Base-by-base conservation (phyloP, 495 filamentous ascomycete species). In the Neurospora sp. region DNA sequence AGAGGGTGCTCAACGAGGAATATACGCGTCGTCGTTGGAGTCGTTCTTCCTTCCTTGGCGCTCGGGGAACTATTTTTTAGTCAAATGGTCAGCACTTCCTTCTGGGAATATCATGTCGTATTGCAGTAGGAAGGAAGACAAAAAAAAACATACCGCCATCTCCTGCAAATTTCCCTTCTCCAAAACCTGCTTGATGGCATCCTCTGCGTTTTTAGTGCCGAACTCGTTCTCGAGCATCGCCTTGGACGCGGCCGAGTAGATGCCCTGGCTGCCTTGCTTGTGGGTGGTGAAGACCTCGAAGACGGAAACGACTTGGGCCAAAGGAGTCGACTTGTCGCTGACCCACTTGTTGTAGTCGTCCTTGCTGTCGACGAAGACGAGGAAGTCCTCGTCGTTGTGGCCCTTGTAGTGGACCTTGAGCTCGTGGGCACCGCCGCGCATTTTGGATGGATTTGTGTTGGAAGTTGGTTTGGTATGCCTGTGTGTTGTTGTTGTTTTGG, bases 341-440 rank as follows among this genome's bases (percentile, higher is more conserved):
- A 89, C 90, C 96, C 96, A 98, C 79, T 94, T 89, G 82, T 93
- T 84, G 73, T 94, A 87, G 48, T 87, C 86, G 31, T 92, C 81
- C 21, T 85, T 76, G 80, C 91, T 91, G 73, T 98, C 94, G 71
- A 96, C 86, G 82, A 97, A 93, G 85, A 98, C 87, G 81, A 98
- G 83, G 81, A 94, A 99, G 87, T 97, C 93, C 39, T 98, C 94
- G 31, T 88, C 86, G 71, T 86, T 84, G 71, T 86, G 84, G 86
- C 96, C 95, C 86, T 94, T 92, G 90, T 91, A 95, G 90, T 96
- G 90, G 83, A 97, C 88, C 86, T 96, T 98, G 85, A 84, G 84
- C 79, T 90, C 87, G 70, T 81, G 78, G 71, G 87, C 88, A 86
- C 94, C 93, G 85, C 91, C 93, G 80, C 93, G 92, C 92, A 94